These are phyloP conservation scores for Penicillium arizonense DNA, from an alignment of 495 filamentous ascomycete species.

Conservation along the genomic window DNA sequence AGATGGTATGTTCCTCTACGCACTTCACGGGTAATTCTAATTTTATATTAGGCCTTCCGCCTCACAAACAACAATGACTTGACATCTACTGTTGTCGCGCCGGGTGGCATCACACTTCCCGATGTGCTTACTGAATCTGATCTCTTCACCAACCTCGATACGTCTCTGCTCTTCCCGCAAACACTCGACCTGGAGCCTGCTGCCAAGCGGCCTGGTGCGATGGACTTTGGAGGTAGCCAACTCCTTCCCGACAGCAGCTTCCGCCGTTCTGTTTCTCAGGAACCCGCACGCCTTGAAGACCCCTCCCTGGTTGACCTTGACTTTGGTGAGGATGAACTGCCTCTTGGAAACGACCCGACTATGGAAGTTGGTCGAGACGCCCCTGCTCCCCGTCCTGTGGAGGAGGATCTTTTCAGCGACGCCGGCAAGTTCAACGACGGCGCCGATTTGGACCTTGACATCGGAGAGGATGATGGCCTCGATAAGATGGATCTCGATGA, in stretches of 20 bases:
- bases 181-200: conserved; percentile 57
- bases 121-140: conserved; percentile 90
- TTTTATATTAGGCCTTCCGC: conserved; percentile 62
- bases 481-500: conserved; percentile 39
- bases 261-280: conserved; percentile 49
- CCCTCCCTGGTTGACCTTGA: conserved; percentile 50
- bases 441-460: conserved; percentile 45
- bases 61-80: conserved; percentile 78
- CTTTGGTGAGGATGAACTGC: conserved; percentile 49
- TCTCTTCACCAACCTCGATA: conserved; percentile 72
- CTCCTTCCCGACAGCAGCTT: conserved; percentile 63
- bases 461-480: conserved; percentile 53
- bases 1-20: conserved; percentile 69
- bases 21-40: not conserved
- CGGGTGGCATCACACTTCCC: conserved; percentile 72
- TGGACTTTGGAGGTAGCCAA: conserved; percentile 60
- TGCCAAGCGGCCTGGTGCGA: conserved; percentile 54
- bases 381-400: conserved; percentile 58
- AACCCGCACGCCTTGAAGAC: conserved; percentile 49
- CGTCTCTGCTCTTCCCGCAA: conserved; percentile 70
- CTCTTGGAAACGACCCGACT: conserved; percentile 54
- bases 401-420: conserved; percentile 74
- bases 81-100: conserved; percentile 64
- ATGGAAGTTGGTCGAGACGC: conserved; percentile 86
- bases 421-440: conserved; percentile 50